Evolutionary conservation across 2,329 filamentous ascomycete genomes (phyloP), one percentile per base, ranked within the genome.

Genomic region (Cladophialophora immunda): DNA sequence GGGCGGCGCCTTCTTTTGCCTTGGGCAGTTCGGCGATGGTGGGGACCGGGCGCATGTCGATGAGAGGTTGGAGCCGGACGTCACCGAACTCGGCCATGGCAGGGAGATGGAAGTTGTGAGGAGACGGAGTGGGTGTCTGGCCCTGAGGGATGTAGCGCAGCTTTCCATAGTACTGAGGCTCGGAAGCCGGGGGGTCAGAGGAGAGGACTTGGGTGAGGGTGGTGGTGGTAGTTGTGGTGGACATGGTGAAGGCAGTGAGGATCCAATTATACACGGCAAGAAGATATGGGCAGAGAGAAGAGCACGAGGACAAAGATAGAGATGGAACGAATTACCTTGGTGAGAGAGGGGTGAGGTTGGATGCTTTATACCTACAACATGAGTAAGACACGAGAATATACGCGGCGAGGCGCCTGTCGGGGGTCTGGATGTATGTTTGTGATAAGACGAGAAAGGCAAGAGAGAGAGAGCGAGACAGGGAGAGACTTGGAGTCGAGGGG

Each of bases 51-150:
- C 68, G 68, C 68, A 70, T 68, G 64, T 70, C 68, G 22, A 68
- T 65, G 29, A 70, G 60, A 53, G 60, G 57, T 63, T 70, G 68
- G 8, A 70, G 60, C 22, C 68, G 66, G 4, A 70, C 66, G 58
- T 70, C 68, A n/a, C 68, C 66, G 41, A 70, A 70, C 47, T 70
- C 68, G n/a, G 63, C 56, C 54, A 70, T 70, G 30, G 62, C 66
- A 22, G 68, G 68, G n/a, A 70, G 64, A 50, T 70, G 68, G 60
- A 70, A 70, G 54, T 70, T 70, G 55, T 70, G 68, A 22, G 68
- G 66, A 17, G 62, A 66, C 15, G 66, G 63, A 3, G 34, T 64
- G 17, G 68, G 68, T 7, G 66, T 70, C 34, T 70, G 59, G 15
- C 68, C 68, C 29, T 58, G 41, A 8, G 68, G 68, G 38, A 70